phyloP scores from a whole-genome alignment of 495 filamentous ascomycete genomes.

The Evansstolkia leycettana region DNA sequence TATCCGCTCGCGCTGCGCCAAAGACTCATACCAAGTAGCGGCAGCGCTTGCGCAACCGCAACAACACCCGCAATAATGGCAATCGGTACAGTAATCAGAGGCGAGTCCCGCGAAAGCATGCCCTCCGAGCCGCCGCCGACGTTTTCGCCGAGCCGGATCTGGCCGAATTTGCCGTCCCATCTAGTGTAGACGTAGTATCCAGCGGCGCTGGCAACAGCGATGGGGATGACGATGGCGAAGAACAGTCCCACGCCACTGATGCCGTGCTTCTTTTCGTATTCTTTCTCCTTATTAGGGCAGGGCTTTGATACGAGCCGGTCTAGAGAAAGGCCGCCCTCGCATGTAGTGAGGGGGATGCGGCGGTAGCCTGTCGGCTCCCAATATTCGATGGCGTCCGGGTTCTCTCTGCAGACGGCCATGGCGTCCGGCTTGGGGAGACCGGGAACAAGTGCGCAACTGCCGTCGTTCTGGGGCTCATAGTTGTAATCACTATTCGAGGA shows the following conservation, averaged over 20 bases:
- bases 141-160: constrained; percentile 69
- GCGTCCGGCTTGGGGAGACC: constrained; percentile 60
- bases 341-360: constrained; percentile 81
- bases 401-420: constrained; percentile 47
- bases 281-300: constrained; percentile 66
- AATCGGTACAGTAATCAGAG: constrained; percentile 67
- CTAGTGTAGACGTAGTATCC: constrained; percentile 81
- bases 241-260: constrained; percentile 68
- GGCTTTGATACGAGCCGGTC: constrained; percentile 47
- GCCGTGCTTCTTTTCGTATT: constrained; percentile 62
- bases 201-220: constrained; percentile 51
- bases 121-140: constrained; percentile 17
- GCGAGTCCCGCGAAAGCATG: constrained; percentile 50
- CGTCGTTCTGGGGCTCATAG: constrained; percentile 63
- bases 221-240: constrained; percentile 66
- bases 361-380: constrained; percentile 79
- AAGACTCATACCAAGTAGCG: constrained; percentile 51
- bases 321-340: constrained; percentile 55
- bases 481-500: constrained; percentile 69
- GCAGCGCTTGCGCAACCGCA: constrained; percentile 62
- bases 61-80: constrained; percentile 64
- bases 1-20: constrained; percentile 49
- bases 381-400: constrained; percentile 59
- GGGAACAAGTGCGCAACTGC: constrained; percentile 59
- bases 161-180: constrained; percentile 83